Evolutionary conservation across 2,329 filamentous ascomycete genomes (phyloP).

Genomic region (Xylariaceae sp.): DNA sequence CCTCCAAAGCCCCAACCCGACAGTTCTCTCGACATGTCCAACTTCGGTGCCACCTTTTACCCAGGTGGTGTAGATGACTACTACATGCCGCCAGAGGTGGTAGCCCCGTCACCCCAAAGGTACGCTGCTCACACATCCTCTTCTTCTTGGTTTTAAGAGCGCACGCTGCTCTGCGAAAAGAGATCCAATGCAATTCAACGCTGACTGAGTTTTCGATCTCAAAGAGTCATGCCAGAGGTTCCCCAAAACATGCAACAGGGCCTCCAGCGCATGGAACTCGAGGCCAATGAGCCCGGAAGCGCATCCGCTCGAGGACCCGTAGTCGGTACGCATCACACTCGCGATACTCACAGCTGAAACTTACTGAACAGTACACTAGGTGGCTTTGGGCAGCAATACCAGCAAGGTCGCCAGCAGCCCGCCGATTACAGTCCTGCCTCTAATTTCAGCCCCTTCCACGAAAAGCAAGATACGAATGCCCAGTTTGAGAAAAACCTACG

Average conservation of each 20-base stretch:
- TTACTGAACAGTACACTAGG: constrained; percentile 27
- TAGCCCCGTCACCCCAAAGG: constrained; percentile 55
- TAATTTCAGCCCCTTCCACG: constrained; percentile 38
- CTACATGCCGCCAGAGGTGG: constrained; percentile 58
- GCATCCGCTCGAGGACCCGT: constrained; percentile 20
- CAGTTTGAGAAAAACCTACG: constrained; percentile 33
- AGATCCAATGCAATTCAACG: too few relatives aligned
- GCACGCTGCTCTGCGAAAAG: too few relatives aligned
- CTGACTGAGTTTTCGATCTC: not conserved
- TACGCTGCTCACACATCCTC: constrained; percentile 29
- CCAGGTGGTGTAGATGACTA: constrained; percentile 56
- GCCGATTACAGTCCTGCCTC: constrained; percentile 29
- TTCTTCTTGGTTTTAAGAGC: too few relatives aligned
- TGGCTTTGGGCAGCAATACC: constrained; percentile 26
- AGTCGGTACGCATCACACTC: constrained; percentile 30
- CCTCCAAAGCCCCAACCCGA: constrained; percentile 25
- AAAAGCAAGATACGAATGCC: constrained; percentile 31
- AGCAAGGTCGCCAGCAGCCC: constrained; percentile 25
- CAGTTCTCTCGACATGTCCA: constrained; percentile 38
- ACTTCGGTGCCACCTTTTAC: constrained; percentile 54
- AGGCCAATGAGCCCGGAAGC: constrained; percentile 54
- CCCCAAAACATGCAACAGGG: constrained; percentile 96
- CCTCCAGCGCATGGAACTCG: constrained; percentile 83
- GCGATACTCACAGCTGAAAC: constrained; percentile 41
- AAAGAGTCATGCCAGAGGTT: constrained; percentile 89